Percentiles rank a stretch among this genome's conserved stretches.
Evolutionary conservation across 2,329 filamentous ascomycete genomes (phyloP).

Genomic region (Arthrobotrys sinensis): DNA sequence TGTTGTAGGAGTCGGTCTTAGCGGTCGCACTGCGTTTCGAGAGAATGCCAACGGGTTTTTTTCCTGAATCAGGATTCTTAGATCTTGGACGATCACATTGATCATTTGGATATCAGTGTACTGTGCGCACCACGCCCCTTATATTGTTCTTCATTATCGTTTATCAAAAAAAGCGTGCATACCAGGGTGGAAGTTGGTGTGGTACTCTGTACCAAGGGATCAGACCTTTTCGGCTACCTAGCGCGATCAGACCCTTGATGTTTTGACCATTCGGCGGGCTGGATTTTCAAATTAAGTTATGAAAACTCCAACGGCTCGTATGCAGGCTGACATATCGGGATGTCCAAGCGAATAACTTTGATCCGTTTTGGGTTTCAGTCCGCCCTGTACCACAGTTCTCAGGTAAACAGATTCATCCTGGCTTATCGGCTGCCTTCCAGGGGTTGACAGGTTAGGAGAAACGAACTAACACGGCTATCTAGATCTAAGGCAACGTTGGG

Average conservation of each 20-base stretch:
- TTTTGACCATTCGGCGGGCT: constrained; percentile 10
- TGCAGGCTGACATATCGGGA: constrained; percentile 38
- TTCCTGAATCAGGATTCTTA: too few relatives aligned
- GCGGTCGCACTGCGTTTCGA: too few relatives aligned
- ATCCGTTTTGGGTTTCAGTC: constrained; percentile 1
- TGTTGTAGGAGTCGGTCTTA: too few relatives aligned
- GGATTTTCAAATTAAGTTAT: constrained; percentile 20
- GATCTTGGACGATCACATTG: too few relatives aligned
- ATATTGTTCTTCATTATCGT: neutral
- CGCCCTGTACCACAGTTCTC: neutral
- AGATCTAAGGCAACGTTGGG: too few relatives aligned
- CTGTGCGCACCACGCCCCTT: neutral
- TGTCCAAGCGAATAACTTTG: constrained; percentile 34
- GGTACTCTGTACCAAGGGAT: constrained; percentile 34
- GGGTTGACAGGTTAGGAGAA: too few relatives aligned
- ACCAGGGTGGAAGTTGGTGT: neutral
- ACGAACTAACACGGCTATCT: too few relatives aligned
- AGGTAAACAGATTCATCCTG: neutral
- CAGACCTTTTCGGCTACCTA: constrained; percentile 15
- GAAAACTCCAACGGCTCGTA: constrained; percentile 35
- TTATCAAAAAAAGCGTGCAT: neutral
- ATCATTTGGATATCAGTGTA: too few relatives aligned
- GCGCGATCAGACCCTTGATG: constrained; percentile 24
- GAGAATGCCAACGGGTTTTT: too few relatives aligned
- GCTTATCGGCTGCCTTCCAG: too few relatives aligned